A percentile compares a stretch with the other conserved stretches of the same genome.
Conservation (phyloP, 139 green algal species). For the Picochlorum sp. region DNA sequence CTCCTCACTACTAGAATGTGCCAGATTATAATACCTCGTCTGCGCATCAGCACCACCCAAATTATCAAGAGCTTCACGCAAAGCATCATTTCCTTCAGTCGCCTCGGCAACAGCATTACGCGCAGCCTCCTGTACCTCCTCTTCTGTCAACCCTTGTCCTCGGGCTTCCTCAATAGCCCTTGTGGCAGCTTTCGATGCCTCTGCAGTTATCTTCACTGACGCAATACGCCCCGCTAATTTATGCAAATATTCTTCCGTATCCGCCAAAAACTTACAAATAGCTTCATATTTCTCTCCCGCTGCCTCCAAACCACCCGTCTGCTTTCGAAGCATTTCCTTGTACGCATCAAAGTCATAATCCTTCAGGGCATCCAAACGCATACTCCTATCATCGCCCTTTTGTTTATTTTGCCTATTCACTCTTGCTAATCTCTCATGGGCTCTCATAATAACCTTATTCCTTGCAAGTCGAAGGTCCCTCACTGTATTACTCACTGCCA, state of each 20-base stretch:
- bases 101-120: slow-evolving; percentile 45
- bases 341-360: slow-evolving; percentile 95
- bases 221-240: slow-evolving; percentile 79
- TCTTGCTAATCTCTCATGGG: slow-evolving; percentile 47
- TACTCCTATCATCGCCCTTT: slow-evolving; percentile 32
- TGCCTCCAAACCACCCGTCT: slow-evolving; percentile 3
- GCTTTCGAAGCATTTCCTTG: slow-evolving; percentile 68
- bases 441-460: slow-evolving; percentile 35
- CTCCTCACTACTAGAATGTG: slow-evolving; percentile 43
- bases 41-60: slow-evolving; percentile 42
- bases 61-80: slow-evolving; percentile 18
- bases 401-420: slow-evolving; percentile 29
- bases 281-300: slow-evolving; percentile 43
- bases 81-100: slow-evolving; percentile 28
- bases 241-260: slow-evolving; percentile 95
- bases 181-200: slow-evolving; percentile 44
- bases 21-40: slow-evolving; percentile 55
- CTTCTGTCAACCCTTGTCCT: slow-evolving; percentile 47
- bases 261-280: slow-evolving; percentile 68
- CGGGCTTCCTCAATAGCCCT: slow-evolving; percentile 44
- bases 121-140: slow-evolving; percentile 57
- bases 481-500: slow-evolving; percentile 11
- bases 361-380: slow-evolving; percentile 65
- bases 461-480: slow-evolving; percentile 26
- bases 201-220: slow-evolving; percentile 53